Evolutionary conservation across 345 rosid species (phyloP), one percentile per base, ranked within the genome.

Genomic region (Syzygium aromaticum): DNA sequence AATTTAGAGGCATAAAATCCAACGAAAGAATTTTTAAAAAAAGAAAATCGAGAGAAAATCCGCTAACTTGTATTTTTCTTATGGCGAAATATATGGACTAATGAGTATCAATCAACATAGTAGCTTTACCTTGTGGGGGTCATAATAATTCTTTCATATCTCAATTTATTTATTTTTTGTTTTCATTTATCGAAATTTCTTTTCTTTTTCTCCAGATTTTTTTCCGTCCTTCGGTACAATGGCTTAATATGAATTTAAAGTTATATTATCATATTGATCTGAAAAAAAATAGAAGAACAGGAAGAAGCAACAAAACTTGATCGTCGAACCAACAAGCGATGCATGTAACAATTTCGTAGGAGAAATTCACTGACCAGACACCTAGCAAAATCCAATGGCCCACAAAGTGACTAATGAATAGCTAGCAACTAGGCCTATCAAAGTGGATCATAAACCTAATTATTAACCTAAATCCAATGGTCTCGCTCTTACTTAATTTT

Each of bases 81-180:
- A 30, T 30, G 3, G 1, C 21, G 30, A 30, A 64, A 0, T 30
- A 30, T 64, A 30, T 0, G 25, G 3, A 30, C 17, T 33, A 67
- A 67, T 1, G 7, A 8, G 3, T 9, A 0, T 9, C 80, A 0
- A n/a, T 63, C 6, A 30, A 64, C 1, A 8, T 30, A 19, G 6
- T 8, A 64, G 12, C 78, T 30, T 33, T 1, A 33, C 23, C 6
- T 33, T 6, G 19, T 3, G 49, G 6, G 49, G 6, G 6, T 73
- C 25, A 33, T 73, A 3, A 73, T 17, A 15, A 14, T 38, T 33
- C 38, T 73, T 33, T 73, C 33, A 33, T 33, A 67, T 67, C 6
- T 8, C 23, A 2, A 0, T 30, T 63, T 64, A 11, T 5, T 63
- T 63, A 7, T 12, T 54, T 8, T 17, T 16, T 16, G 1, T 64